phyloP scores from a whole-genome alignment of 345 rosid species.

The Brassica carinata region DNA sequence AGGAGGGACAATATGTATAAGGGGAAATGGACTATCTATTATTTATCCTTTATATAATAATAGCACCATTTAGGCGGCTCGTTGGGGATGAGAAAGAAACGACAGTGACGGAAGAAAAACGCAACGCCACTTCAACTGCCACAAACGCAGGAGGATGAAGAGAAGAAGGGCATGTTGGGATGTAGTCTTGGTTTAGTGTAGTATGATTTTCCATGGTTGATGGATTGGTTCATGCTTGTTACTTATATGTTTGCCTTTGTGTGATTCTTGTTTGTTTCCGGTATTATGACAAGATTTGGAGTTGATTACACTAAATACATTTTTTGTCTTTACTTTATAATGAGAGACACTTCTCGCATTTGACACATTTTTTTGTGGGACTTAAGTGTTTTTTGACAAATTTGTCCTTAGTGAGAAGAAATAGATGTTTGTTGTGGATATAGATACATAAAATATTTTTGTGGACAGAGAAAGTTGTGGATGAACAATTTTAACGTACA shows the following conservation, averaged over 20 bases:
- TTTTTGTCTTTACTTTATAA: no score
- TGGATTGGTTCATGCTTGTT: background rate
- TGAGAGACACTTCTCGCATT: no score
- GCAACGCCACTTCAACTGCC: background rate
- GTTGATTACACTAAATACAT: no score
- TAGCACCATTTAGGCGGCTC: background rate
- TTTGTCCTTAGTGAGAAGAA: no score
- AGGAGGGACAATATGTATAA: background rate
- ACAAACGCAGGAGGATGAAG: background rate
- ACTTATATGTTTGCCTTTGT: background rate
- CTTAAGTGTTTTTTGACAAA: no score
- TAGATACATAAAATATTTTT: no score
- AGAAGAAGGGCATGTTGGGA: background rate
- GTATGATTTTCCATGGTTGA: background rate
- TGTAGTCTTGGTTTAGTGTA: background rate
- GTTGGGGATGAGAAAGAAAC: background rate
- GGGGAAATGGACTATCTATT: background rate
- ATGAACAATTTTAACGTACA: no score
- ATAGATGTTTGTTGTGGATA: no score
- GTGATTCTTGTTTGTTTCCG: background rate
- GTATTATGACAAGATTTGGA: conserved; percentile 4
- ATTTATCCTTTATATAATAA: background rate
- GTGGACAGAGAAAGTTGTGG: no score
- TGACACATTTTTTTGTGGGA: no score
- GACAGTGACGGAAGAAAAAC: background rate